phyloP scores from a whole-genome alignment of 169 alveolate species.

The Cyclospora cayetanensis region DNA sequence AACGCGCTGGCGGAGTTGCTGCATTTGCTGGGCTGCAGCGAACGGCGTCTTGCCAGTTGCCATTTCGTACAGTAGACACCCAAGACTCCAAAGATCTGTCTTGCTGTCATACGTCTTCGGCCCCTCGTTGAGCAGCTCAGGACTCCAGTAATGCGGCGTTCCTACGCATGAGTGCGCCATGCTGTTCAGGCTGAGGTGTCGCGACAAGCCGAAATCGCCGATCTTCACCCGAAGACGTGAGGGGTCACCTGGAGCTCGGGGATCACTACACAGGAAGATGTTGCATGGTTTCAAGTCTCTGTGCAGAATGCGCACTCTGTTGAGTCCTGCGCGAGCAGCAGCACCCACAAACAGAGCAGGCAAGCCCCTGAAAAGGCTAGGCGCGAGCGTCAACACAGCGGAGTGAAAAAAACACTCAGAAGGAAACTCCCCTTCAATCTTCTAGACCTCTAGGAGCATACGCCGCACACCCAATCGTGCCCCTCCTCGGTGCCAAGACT shows the following conservation, averaged over 20 bases:
- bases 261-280: slow-evolving; percentile 83
- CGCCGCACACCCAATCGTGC: too few relatives aligned
- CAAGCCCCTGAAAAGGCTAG: too few relatives aligned
- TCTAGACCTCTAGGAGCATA: too few relatives aligned
- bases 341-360: too few relatives aligned
- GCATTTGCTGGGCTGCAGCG: slow-evolving; percentile 62
- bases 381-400: too few relatives aligned
- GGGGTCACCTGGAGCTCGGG: slow-evolving; percentile 71
- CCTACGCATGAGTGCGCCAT: slow-evolving; percentile 92
- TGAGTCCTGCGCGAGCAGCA: slow-evolving; percentile 83
- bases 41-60: slow-evolving; percentile 63
- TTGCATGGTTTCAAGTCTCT: slow-evolving; percentile 93
- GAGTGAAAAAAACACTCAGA: too few relatives aligned
- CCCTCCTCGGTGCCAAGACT: too few relatives aligned
- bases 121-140: slow-evolving; percentile 87
- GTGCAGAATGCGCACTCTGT: slow-evolving; percentile 81
- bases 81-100: slow-evolving; percentile 95
- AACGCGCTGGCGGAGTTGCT: slow-evolving; percentile 45
- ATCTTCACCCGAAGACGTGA: slow-evolving; percentile 81
- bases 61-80: slow-evolving; percentile 92
- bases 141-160: slow-evolving; percentile 95
- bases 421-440: too few relatives aligned
- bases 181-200: slow-evolving; percentile 86
- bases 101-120: slow-evolving; percentile 85
- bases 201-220: slow-evolving; percentile 94